These are phyloP conservation scores for Anethum foeniculum DNA, from an alignment of 140 eudicot genomes.

Conservation along the genomic window DNA sequence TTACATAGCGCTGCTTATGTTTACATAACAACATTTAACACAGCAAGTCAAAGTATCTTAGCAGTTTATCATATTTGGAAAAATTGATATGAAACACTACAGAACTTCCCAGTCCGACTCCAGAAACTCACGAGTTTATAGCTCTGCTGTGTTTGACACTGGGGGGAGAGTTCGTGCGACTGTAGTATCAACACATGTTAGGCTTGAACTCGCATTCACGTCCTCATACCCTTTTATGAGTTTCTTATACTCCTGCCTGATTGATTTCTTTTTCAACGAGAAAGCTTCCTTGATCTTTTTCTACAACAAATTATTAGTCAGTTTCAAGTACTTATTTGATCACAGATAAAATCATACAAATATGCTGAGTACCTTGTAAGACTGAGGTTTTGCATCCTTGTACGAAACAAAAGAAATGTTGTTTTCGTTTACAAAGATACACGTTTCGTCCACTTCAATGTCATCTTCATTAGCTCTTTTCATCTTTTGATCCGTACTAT, in stretches of 20 bases:
- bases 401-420: slow-evolving; percentile 25
- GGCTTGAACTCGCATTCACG: slow-evolving; percentile 9
- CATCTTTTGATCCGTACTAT: slow-evolving; percentile 6
- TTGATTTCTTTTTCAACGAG: slow-evolving; percentile 32
- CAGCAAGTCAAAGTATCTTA: background rate
- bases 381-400: slow-evolving; percentile 29
- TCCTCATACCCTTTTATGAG: slow-evolving; percentile 25
- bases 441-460: slow-evolving; percentile 40
- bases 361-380: slow-evolving; percentile 54
- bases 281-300: slow-evolving; percentile 49
- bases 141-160: slow-evolving; percentile 13
- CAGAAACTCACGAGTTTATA: slow-evolving; percentile 17
- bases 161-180: background rate
- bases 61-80: slow-evolving; percentile 13
- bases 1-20: slow-evolving; percentile 9
- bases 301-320: slow-evolving; percentile 29
- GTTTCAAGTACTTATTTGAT: background rate
- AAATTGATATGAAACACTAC: slow-evolving; percentile 17
- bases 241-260: slow-evolving; percentile 46
- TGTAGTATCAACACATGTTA: background rate
- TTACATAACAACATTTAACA: slow-evolving; percentile 4
- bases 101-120: slow-evolving; percentile 86
- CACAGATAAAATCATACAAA: background rate
- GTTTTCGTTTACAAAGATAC: slow-evolving; percentile 50
- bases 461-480: slow-evolving; percentile 18